These are phyloP conservation scores for Hygrophorus russula DNA, from an alignment of 768 basidiomycete species.

Conservation along the genomic window DNA sequence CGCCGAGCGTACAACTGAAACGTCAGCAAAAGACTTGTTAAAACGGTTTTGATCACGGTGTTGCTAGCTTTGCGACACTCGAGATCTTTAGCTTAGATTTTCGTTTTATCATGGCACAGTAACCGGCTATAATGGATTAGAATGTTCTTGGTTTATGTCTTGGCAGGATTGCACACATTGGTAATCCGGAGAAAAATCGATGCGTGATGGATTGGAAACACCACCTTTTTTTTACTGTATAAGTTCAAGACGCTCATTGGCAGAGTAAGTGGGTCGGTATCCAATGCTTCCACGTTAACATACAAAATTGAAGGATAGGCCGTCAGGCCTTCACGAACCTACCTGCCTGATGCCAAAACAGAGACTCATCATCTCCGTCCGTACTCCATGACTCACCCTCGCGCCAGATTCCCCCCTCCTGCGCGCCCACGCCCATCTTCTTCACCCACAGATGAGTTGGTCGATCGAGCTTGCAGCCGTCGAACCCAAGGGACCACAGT, in stretches of 20 bases:
- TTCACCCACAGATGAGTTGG: constrained; percentile 41
- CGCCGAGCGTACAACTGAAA: constrained; percentile 5
- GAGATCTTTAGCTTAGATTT: too few species aligned
- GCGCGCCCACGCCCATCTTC: constrained; percentile 15
- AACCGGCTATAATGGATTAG: too few species aligned
- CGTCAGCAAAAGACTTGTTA: constrained; percentile 25
- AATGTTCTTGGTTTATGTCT: too few species aligned
- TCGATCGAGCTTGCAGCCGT: constrained; percentile 55
- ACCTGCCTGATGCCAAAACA: constrained; percentile 54
- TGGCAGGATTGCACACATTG: too few species aligned
- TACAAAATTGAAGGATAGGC: not conserved
- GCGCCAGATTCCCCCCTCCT: constrained; percentile 35
- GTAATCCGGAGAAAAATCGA: too few species aligned
- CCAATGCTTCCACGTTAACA: too few species aligned
- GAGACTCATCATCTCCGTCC: constrained; percentile 35
- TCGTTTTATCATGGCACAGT: not conserved
- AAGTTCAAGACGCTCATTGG: too few species aligned
- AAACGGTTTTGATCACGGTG: constrained; percentile 20
- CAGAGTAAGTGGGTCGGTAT: too few species aligned
- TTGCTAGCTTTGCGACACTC: too few species aligned
- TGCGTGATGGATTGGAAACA: too few species aligned
- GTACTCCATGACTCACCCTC: constrained; percentile 34
- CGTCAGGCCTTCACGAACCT: constrained; percentile 34
- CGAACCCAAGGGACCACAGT: constrained; percentile 47
- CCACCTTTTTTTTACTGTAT: too few species aligned